Base-by-base conservation (phyloP, 768 basidiomycete genomes). In the Tremella fuciformis region DNA sequence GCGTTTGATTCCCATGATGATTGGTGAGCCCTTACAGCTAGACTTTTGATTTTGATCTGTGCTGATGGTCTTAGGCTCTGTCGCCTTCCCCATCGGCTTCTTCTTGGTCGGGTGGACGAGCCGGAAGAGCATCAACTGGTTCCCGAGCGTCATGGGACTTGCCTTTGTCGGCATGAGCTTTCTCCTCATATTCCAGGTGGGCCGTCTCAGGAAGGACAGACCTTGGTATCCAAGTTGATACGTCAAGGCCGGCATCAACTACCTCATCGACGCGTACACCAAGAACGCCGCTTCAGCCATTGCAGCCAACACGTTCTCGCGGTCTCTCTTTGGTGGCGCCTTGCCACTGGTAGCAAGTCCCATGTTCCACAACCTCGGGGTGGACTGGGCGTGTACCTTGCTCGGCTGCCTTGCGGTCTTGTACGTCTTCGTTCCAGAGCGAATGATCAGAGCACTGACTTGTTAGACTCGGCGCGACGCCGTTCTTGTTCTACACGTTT, bases 51-150 rank as follows among this genome's bases (percentile, higher is more conserved):
- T 34, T 11, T 34, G 29, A 34, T 34, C 29, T 6, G 29, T 34
- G 29, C 0, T n/a, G n/a, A 78, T 78, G 77, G 74, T 76, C 73
- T 37, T 78, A 9, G 78, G 78, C 7, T 59, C 67, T 13, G 51
- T 77, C 29, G 21, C 60, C 13, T 77, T 78, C 58, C 77, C 77
- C 0, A 62, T 74, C 42, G 78, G 66, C 1, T 69, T 66, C 62
- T 76, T 70, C 59, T 39, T 76, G 22, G 61, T 74, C 13, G 75
- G 75, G 7, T 77, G 75, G 74, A 70, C 70, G 8, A 52, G 59
- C 1, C 38, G 62, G 1, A 69, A 66, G 6, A 39, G 37, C 24
- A 71, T 75, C 13, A 41, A 61, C 50, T 66, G 71, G 71, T 65
- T 69, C 58, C 69, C 70, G 19, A 55, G 57, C 26, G 51, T 76